Conservation (phyloP, 345 rosid genomes). For the Eucalyptus viminalis region DNA sequence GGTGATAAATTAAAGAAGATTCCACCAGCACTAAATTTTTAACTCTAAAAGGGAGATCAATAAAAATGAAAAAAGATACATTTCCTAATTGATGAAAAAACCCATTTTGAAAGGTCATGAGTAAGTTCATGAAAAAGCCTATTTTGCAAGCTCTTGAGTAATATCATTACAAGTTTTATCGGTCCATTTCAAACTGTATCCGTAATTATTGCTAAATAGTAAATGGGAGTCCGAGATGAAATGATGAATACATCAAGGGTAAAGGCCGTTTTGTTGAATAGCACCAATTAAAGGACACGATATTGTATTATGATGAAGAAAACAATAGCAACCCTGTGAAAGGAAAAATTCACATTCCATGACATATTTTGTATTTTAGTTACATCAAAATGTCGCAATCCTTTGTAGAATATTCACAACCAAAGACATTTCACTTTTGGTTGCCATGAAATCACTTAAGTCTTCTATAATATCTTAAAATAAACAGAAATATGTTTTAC, state of each 20-base stretch:
- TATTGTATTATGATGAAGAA: fast-evolving
- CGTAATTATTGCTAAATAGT: fast-evolving
- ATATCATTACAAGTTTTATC: fast-evolving
- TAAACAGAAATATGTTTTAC: background rate
- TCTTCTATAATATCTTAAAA: background rate
- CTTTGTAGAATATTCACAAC: background rate
- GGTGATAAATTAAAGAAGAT: background rate
- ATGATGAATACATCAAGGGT: background rate
- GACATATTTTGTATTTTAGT: background rate
- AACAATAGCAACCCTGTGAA: background rate
- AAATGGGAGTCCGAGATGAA: fast-evolving
- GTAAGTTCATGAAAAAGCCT: background rate
- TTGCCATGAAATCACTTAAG: background rate
- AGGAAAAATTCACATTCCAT: background rate
- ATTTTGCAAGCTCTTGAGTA: background rate
- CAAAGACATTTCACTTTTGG: background rate
- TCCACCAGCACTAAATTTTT: no score
- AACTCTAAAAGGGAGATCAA: background rate
- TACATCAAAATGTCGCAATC: background rate
- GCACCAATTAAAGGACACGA: background rate
- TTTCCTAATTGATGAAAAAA: background rate
- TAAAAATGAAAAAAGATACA: no score
- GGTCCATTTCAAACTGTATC: background rate
- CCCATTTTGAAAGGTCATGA: background rate
- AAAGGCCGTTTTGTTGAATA: fast-evolving